Evolutionary conservation across 192 early-diverging fungal genomes (phyloP), one percentile per base, ranked within the genome.

Genomic region (Neocallimastix lanati): DNA sequence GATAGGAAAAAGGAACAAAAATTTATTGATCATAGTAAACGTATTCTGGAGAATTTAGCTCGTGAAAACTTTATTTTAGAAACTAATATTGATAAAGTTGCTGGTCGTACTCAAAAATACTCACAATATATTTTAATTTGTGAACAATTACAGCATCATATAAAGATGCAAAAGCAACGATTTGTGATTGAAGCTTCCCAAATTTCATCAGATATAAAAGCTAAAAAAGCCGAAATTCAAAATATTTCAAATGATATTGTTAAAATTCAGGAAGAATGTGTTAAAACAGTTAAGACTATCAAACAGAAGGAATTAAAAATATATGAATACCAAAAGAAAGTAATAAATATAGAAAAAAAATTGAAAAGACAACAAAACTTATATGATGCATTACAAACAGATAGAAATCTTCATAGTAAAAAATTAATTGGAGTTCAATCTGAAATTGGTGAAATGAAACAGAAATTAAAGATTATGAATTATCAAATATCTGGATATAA

Each of bases 301-400:
- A 90, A 90, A 77, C 76, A 82, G n/a, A 88, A 87, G 80, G 90
- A 91, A 83, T 40, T 85, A 33, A 85, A 88, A 80, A 86, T 91
- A 27, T 91, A 84, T 78, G 88, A 91, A 21, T 88, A 81, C 78
- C 90, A 91, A 76, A 84, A 83, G 76, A 83, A 90, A 81, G 88
- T 86, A 76, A 83, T 88, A 16, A 83, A 88, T 30, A 84, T 89
- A n/a, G 89, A 91, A 29, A 91, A 86, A 29, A 91, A 91, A 78
- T 82, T 91, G 25, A 91, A 91, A 80, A 85, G 90, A 78, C 90
- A 91, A 80, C 90, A 91, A 80, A 90, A 90, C 78, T 81, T 91
- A n/a, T 91, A 91, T 81, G 90, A 91, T 77, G 86, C 89, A 0
- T 87, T 90, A 79, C 89, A 90, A 81, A 86, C 87, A 76, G 90